A percentile compares a stretch with the other conserved stretches of the same genome.
Conservation (phyloP, 2,329 filamentous ascomycete genomes). For the Periconia macrospinosa region DNA sequence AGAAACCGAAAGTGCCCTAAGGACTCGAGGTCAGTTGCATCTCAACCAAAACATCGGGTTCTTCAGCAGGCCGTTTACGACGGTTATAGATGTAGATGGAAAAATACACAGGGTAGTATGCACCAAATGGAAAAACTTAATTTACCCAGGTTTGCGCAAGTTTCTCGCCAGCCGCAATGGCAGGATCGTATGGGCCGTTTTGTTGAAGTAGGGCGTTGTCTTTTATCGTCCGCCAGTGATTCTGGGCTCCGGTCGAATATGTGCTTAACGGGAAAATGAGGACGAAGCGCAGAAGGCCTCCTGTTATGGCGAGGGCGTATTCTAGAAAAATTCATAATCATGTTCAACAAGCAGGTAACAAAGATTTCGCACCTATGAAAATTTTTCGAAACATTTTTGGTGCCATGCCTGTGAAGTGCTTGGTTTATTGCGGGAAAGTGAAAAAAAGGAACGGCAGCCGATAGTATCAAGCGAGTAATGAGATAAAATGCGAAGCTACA, state of each 20-base stretch:
- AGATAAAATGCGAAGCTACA: neutral
- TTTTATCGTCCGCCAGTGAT: constrained; percentile 16
- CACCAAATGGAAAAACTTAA: neutral
- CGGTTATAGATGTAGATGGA: neutral
- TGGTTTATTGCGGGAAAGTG: too few species aligned
- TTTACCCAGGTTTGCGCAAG: constrained; percentile 14
- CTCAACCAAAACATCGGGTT: neutral
- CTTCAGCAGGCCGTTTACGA: too few species aligned
- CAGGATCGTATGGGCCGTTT: constrained; percentile 9
- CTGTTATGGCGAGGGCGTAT: neutral
- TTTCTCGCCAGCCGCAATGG: constrained; percentile 8
- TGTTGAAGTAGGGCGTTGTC: constrained; percentile 10
- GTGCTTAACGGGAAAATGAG: constrained; percentile 15
- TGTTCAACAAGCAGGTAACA: neutral
- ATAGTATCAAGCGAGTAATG: neutral
- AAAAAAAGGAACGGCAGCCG: too few species aligned
- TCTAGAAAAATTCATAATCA: neutral
- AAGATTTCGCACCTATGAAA: neutral
- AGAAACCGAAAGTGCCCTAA: constrained; percentile 12
- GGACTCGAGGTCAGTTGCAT: neutral
- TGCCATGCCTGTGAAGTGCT: neutral
- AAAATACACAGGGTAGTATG: neutral
- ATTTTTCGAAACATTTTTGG: neutral
- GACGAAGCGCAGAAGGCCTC: constrained; percentile 13
- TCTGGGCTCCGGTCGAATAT: constrained; percentile 5